Conservation (phyloP, 768 basidiomycete genomes). For the Kwoniella shandongensis region DNA sequence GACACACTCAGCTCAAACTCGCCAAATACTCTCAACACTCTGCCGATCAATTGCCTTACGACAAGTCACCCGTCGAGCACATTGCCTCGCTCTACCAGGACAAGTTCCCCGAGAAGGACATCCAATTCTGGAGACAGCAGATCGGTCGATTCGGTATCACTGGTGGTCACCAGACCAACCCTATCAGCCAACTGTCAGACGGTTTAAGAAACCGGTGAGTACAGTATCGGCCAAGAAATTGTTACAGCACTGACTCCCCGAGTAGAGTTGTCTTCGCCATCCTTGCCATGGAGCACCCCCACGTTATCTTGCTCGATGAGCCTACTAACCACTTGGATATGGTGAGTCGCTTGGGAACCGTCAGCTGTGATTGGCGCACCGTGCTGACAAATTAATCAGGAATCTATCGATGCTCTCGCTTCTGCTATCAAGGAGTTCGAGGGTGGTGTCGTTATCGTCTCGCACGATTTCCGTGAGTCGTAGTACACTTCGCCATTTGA, state of each 20-base stretch:
- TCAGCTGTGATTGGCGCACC: neutral
- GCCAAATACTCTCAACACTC: slow-evolving; percentile 99
- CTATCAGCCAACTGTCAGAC: slow-evolving; percentile 92
- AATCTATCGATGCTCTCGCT: slow-evolving; percentile 94
- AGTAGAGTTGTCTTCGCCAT: slow-evolving; percentile 89
- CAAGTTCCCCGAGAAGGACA: slow-evolving; percentile 92
- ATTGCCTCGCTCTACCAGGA: slow-evolving; percentile 75
- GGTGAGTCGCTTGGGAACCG: slow-evolving; percentile 57
- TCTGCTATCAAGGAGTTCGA: slow-evolving; percentile 93
- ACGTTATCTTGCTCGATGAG: slow-evolving; percentile 70
- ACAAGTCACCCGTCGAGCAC: slow-evolving; percentile 86
- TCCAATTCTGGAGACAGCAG: slow-evolving; percentile 90
- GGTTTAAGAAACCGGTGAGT: slow-evolving; percentile 89
- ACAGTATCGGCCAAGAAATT: neutral
- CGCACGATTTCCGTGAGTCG: slow-evolving; percentile 93
- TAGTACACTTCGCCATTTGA: neutral
- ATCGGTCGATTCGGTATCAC: slow-evolving; percentile 94
- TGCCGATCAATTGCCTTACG: slow-evolving; percentile 96
- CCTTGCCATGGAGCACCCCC: slow-evolving; percentile 95
- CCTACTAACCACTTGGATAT: slow-evolving; percentile 51
- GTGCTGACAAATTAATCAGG: slow-evolving; percentile 54
- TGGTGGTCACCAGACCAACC: slow-evolving; percentile 87
- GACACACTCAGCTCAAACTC: slow-evolving; percentile 85
- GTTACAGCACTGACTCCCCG: slow-evolving; percentile 1
- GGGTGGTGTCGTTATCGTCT: slow-evolving; percentile 98